phyloP scores from a whole-genome alignment of 2,329 filamentous ascomycete species.

The Alternaria brassicicola region DNA sequence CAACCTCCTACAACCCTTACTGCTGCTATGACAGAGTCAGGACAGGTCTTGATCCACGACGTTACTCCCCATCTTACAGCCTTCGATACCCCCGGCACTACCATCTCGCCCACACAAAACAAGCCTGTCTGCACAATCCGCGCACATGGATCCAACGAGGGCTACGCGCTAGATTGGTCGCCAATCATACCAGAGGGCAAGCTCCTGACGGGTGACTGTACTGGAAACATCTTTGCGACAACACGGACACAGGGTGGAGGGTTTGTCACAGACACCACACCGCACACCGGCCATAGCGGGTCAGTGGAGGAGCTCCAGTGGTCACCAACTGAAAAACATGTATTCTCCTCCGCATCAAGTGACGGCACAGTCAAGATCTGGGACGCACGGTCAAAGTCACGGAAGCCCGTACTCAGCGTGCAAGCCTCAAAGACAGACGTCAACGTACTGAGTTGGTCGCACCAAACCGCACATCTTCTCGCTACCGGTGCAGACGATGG shows the following conservation, averaged over 20 bases:
- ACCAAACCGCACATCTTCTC: conserved; percentile 84
- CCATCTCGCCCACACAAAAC: conserved; percentile 80
- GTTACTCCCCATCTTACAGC: conserved; percentile 86
- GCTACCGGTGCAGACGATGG: conserved; percentile 94
- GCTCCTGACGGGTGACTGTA: conserved; percentile 88
- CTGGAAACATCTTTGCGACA: conserved; percentile 87
- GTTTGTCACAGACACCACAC: conserved; percentile 83
- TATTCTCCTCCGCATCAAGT: conserved; percentile 91
- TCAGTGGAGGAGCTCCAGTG: conserved; percentile 96
- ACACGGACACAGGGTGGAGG: conserved; percentile 85
- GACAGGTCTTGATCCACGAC: conserved; percentile 90
- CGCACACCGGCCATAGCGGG: conserved; percentile 82
- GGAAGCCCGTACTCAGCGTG: conserved; percentile 85
- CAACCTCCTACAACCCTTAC: conserved; percentile 81
- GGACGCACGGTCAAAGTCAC: conserved; percentile 90
- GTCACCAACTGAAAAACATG: conserved; percentile 90
- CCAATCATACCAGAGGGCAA: conserved; percentile 79
- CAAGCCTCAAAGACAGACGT: conserved; percentile 84
- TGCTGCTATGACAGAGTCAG: conserved; percentile 90
- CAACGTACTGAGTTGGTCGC: conserved; percentile 96
- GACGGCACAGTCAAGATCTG: conserved; percentile 96
- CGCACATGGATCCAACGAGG: conserved; percentile 85
- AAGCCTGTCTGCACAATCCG: conserved; percentile 87
- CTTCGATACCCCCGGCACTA: conserved; percentile 86
- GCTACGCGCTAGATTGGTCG: conserved; percentile 98